These are phyloP conservation scores for Fusarium tjaetaba DNA, from an alignment of 2,329 filamentous ascomycete genomes.

Conservation along the genomic window DNA sequence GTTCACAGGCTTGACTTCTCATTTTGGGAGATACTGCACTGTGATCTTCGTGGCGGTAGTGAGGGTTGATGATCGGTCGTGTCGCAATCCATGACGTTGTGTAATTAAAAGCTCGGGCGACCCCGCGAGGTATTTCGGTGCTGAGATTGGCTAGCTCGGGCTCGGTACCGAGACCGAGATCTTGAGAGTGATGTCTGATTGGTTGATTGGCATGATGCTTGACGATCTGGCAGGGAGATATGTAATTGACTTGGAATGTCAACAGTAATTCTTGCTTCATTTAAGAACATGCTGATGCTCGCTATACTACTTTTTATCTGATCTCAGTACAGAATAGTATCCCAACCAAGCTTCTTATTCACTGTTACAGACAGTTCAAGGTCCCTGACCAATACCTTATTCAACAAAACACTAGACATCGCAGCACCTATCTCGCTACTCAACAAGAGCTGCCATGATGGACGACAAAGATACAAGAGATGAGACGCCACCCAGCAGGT, in stretches of 20 bases:
- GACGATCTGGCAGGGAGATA: background rate
- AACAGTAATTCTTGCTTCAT: background rate
- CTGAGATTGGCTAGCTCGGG: background rate
- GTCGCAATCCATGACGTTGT: conserved; percentile 12
- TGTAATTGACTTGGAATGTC: conserved; percentile 1
- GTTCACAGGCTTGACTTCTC: conserved; percentile 22
- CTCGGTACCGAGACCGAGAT: conserved; percentile 30
- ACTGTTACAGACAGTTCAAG: fast-evolving
- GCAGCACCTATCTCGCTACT: background rate
- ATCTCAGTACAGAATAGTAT: background rate
- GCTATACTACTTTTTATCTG: no score
- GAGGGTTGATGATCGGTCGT: background rate
- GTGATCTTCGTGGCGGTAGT: background rate
- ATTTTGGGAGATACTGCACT: background rate
- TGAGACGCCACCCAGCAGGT: fast-evolving
- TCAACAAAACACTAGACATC: background rate
- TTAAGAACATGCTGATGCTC: background rate
- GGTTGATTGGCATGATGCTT: background rate
- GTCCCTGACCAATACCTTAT: no score
- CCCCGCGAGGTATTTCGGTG: conserved; percentile 3
- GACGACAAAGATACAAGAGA: background rate
- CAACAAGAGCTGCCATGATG: background rate
- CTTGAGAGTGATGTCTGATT: background rate
- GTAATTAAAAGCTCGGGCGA: conserved; percentile 19
- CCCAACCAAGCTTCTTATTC: background rate